Evolutionary conservation across 805 yeast species (phyloP), one percentile per base, ranked within the genome.

Genomic region (Kockiozyma suomiensis): DNA sequence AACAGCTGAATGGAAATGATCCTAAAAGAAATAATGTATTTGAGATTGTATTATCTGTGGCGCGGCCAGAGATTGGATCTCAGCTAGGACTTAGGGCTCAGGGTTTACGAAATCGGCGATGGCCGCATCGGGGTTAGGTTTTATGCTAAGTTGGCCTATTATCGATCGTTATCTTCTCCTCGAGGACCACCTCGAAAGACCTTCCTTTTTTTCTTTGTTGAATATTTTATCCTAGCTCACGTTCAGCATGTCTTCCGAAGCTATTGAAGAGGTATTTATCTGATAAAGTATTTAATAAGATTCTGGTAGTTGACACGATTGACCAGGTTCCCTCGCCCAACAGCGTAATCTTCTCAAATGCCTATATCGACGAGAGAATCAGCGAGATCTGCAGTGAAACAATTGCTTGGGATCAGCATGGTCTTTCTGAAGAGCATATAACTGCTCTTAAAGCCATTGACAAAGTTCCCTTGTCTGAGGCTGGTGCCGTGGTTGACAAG

Each of bases 401-500:
- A 33, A 83, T 91, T 57, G 96, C 96, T 33, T 92, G 97, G 97
- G 96, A 89, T 70, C 96, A 96, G 8, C 84, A 88, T 68, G 85
- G 85, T 47, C 78, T 92, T 40, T 76, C 85, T 46, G 81, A 80
- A 52, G 83, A 82, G 62, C 94, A 90, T 71, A 93, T 92, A 10
- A 80, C 80, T 53, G 75, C 80, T 48, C 77, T 85, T 67, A 83
- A 83, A 70, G 74, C 78, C 21, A 76, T 84, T 63, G 85, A 81
- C 68, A 80, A 80, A 63, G 80, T 25, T 15, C 40, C 59, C 32
- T 12, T 35, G 10, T 17, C 33, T 26, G 46, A 54, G 79, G 67
- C 61, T 70, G 33, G 25, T 19, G 55, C 58, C 23, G 42, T 38
- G 6, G 58, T 58, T 35, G 59, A 50, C n/a, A 32, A 49, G 54